Conservation (phyloP, 2,329 filamentous ascomycete genomes). For the Calonectria pseudoturangicola region DNA sequence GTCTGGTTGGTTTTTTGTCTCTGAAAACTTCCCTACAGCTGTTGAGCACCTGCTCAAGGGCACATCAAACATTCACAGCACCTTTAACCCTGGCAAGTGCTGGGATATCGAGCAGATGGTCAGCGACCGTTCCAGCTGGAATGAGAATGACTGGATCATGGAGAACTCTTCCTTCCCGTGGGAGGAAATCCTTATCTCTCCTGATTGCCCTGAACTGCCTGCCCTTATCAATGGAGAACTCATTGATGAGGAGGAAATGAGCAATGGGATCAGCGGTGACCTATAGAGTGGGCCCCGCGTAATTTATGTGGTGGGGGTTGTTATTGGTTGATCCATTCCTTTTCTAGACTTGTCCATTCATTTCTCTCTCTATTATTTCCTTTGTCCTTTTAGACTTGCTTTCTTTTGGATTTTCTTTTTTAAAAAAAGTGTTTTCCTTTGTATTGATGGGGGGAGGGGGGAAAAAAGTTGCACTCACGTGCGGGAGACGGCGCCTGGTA, state of each 20-base stretch:
- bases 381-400: not conserved
- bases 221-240: conserved; percentile 6
- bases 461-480: not conserved
- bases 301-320: not conserved
- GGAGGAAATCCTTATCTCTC: conserved; percentile 19
- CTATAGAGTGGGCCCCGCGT: not conserved
- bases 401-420: not conserved
- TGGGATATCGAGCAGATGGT: conserved; percentile 5
- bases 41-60: conserved; percentile 16
- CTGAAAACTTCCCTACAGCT: conserved; percentile 3
- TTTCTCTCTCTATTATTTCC: not conserved
- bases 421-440: not conserved
- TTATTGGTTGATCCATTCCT: not conserved
- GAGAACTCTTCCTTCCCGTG: not conserved
- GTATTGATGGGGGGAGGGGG: not conserved
- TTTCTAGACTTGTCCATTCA: not conserved
- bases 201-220: not conserved
- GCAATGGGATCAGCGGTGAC: not conserved
- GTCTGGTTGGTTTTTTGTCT: not conserved
- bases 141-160: conserved; percentile 22
- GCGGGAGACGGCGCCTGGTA: no score
- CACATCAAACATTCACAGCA: conserved; percentile 1
- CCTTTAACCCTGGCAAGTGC: not conserved
- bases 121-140: not conserved
- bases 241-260: conserved; percentile 20